phyloP scores from a whole-genome alignment of 108 stramenopile genomes.

The Aurantiochytrium sp. region DNA sequence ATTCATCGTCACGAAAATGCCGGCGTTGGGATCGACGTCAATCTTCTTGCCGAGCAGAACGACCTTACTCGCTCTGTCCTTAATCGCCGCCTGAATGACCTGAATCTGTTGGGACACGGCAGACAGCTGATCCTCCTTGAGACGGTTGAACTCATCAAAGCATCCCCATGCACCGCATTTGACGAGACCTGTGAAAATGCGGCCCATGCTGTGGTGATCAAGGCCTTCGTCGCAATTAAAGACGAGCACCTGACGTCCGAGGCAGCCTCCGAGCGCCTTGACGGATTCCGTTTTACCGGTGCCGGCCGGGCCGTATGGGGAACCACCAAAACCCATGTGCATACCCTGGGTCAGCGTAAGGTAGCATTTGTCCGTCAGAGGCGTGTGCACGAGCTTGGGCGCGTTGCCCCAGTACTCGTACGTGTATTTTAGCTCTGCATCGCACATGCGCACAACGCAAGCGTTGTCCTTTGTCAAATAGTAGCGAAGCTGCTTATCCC shows the following conservation, averaged over 20 bases:
- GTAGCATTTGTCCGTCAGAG: slow-evolving; percentile 61
- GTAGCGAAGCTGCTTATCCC: slow-evolving; percentile 61
- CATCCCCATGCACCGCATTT: slow-evolving; percentile 66
- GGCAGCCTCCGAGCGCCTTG: slow-evolving; percentile 52
- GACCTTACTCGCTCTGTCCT: slow-evolving; percentile 27
- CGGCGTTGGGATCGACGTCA: slow-evolving; percentile 52
- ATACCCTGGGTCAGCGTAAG: slow-evolving; percentile 59
- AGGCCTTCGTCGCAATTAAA: slow-evolving; percentile 66
- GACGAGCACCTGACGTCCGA: slow-evolving; percentile 59
- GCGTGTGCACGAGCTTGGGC: slow-evolving; percentile 58
- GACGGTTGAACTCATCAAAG: slow-evolving; percentile 65
- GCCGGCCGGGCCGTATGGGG: slow-evolving; percentile 61
- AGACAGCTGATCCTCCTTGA: slow-evolving; percentile 62
- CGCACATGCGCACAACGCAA: slow-evolving; percentile 27
- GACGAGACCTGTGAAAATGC: slow-evolving; percentile 60
- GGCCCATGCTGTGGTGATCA: slow-evolving; percentile 56
- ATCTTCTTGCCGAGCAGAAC: slow-evolving; percentile 44
- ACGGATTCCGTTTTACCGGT: slow-evolving; percentile 64
- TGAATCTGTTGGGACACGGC: slow-evolving; percentile 64
- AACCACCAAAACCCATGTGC: slow-evolving; percentile 59
- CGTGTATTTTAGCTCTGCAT: slow-evolving; percentile 48
- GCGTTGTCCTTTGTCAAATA: slow-evolving; percentile 25
- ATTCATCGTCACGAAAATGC: slow-evolving; percentile 63
- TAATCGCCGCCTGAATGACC: slow-evolving; percentile 59
- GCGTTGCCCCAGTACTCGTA: slow-evolving; percentile 64